phyloP scores from a whole-genome alignment of 768 basidiomycete species.

The Kwoniella shandongensis region DNA sequence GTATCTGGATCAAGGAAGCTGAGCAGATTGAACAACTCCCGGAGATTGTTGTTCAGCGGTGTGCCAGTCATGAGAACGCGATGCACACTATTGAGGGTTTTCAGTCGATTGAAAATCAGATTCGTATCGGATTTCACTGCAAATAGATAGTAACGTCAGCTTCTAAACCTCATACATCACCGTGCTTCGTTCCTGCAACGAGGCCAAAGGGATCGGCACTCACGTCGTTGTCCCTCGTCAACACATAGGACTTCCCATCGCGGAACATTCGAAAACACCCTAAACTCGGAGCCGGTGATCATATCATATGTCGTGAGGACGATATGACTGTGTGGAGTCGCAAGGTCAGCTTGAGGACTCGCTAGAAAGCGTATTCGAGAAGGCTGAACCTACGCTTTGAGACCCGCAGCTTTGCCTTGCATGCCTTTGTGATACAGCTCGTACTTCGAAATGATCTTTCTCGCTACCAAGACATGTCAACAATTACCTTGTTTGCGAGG shows the following conservation, averaged over 20 bases:
- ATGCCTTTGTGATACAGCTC: slow-evolving; percentile 67
- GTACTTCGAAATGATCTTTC: slow-evolving; percentile 75
- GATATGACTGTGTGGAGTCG: slow-evolving; percentile 71
- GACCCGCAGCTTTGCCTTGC: slow-evolving; percentile 49
- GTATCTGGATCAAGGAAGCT: slow-evolving; percentile 67
- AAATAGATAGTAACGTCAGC: slow-evolving; percentile 7
- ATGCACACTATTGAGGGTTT: slow-evolving; percentile 73
- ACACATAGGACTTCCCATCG: slow-evolving; percentile 93
- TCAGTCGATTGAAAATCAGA: slow-evolving; percentile 76
- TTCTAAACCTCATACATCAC: background rate
- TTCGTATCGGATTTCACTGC: slow-evolving; percentile 80
- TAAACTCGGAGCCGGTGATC: slow-evolving; percentile 69
- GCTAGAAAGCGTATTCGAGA: no score
- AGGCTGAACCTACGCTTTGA: slow-evolving; percentile 48
- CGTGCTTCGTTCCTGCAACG: background rate
- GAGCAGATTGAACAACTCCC: slow-evolving; percentile 95
- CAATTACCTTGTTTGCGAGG: slow-evolving; percentile 49
- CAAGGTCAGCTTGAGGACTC: slow-evolving; percentile 29
- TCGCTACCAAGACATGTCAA: slow-evolving; percentile 51
- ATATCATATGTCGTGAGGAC: slow-evolving; percentile 90
- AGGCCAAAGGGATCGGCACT: slow-evolving; percentile 50
- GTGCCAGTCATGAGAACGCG: slow-evolving; percentile 93
- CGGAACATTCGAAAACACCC: slow-evolving; percentile 73
- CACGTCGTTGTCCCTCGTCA: slow-evolving; percentile 88
- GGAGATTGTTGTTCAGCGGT: slow-evolving; percentile 93